These are phyloP conservation scores for Alternaria arbusti DNA, from an alignment of 2,329 filamentous ascomycete genomes.

Conservation along the genomic window DNA sequence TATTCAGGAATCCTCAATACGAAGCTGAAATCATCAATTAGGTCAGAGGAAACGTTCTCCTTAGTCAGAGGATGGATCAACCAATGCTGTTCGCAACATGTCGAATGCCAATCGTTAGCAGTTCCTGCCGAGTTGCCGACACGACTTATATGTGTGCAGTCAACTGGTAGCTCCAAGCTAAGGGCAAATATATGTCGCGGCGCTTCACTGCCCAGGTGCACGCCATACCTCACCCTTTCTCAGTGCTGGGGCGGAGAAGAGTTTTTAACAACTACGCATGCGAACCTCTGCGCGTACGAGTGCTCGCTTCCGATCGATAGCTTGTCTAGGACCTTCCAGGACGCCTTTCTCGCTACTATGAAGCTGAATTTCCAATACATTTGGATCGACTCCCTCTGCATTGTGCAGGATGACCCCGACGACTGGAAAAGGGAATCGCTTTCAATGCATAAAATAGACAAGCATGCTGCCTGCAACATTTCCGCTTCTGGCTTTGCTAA, in stretches of 20 bases:
- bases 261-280: not conserved
- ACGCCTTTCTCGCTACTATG: not conserved
- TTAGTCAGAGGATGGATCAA: not conserved
- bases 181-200: not conserved
- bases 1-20: too few relatives aligned
- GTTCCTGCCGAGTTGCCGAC: not conserved
- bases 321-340: not conserved
- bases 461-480: not conserved
- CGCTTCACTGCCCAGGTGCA: accelerated
- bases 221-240: not conserved
- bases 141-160: not conserved
- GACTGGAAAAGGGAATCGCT: not conserved
- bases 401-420: not conserved
- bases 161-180: too few relatives aligned
- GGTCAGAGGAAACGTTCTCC: not conserved
- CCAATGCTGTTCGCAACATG: not conserved
- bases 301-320: not conserved
- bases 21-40: too few relatives aligned
- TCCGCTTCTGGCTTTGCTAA: not conserved
- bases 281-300: not conserved
- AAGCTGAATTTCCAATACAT: not conserved
- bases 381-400: constrained; percentile 1
- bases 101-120: not conserved
- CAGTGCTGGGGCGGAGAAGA: not conserved
- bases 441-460: not conserved